These are phyloP conservation scores for Starmerella bombi DNA, from an alignment of 805 yeast species.

Conservation along the genomic window DNA sequence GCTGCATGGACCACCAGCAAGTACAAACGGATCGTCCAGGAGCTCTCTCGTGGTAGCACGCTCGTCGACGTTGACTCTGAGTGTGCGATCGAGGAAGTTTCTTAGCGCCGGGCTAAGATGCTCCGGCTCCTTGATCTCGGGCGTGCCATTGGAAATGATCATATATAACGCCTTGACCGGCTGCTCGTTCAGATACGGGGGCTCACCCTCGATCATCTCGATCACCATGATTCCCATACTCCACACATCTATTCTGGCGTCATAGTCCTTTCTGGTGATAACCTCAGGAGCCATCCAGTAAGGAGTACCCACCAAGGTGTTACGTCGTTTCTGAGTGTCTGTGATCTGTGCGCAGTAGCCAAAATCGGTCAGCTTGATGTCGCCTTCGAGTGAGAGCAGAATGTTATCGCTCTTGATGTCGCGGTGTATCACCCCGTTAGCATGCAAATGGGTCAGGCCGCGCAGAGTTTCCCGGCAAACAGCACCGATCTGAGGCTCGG, in stretches of 20 bases:
- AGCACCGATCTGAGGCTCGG: constrained; percentile 90
- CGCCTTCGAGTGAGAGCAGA: constrained; percentile 66
- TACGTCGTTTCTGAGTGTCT: constrained; percentile 70
- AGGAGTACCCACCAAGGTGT: constrained; percentile 98
- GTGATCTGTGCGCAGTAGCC: constrained; percentile 93
- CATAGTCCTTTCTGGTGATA: constrained; percentile 86
- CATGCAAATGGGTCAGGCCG: constrained; percentile 78
- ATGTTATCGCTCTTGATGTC: constrained; percentile 95
- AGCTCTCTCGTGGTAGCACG: constrained; percentile 69
- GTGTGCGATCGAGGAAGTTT: constrained; percentile 59
- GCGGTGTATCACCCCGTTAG: constrained; percentile 86
- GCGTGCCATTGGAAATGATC: constrained; percentile 95
- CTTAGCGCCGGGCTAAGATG: constrained; percentile 53
- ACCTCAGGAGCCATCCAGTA: constrained; percentile 99
- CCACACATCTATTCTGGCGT: constrained; percentile 96
- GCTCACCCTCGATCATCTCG: constrained; percentile 98
- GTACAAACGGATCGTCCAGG: constrained; percentile 46
- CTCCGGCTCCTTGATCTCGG: constrained; percentile 80
- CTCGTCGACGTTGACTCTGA: constrained; percentile 70
- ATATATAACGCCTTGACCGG: constrained; percentile 87
- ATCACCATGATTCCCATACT: constrained; percentile 94
- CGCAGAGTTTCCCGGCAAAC: constrained; percentile 81
- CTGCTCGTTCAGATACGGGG: constrained; percentile 92
- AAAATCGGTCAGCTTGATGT: constrained; percentile 87
- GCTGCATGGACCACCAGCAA: constrained; percentile 23